Base-by-base conservation (phyloP, 1,139 yeast species). In the Candida neerlandica region DNA sequence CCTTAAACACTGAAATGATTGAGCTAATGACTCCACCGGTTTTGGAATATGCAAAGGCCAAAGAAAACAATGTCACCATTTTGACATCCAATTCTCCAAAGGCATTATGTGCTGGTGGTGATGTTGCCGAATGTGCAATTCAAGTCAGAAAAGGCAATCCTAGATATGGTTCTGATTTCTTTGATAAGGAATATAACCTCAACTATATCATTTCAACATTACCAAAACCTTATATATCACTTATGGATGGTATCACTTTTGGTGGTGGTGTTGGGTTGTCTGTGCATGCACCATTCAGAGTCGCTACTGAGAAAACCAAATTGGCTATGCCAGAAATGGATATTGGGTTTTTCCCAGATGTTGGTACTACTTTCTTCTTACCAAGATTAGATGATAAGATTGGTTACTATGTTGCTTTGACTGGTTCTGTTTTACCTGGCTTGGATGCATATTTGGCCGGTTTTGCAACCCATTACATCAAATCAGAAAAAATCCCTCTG, bases 281-380 rank as follows among this genome's bases (percentile, higher is more conserved):
- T 0, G 86, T 89, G 41, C 98, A 95, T 68, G 88, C 92, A n/a
- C 96, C 97, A 2, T 92, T 92, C 76, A 82, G 99, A 64, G 76
- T 94, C 44, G 96, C 95, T 11, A 89, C 97, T 35, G 98, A 94
- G 62, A 81, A 81, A 61, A 92, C 98, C 16, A 80, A 85, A 63
- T 81, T 92, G 70, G 96, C 98, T 53, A 95, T 94, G 99, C 99
- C 99, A 5, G 99, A 94, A 69, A 87, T 95, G 78, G 94, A 89
- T 60, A 94, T 95, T 65, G 99, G 99, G 0, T 90, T 92, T 67
- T 89, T 89, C 73, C 96, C 97, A 9, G 99, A 94, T 66, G 98
- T 94, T 9, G 99, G 98, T 41, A 86, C 96, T 39, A 84, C 96
- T 5, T 92, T 89, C 69, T 92, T 92, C 70, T 75, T 95, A 58